These are phyloP conservation scores for Candida morakotiae DNA, from an alignment of 805 yeast species.

Conservation along the genomic window DNA sequence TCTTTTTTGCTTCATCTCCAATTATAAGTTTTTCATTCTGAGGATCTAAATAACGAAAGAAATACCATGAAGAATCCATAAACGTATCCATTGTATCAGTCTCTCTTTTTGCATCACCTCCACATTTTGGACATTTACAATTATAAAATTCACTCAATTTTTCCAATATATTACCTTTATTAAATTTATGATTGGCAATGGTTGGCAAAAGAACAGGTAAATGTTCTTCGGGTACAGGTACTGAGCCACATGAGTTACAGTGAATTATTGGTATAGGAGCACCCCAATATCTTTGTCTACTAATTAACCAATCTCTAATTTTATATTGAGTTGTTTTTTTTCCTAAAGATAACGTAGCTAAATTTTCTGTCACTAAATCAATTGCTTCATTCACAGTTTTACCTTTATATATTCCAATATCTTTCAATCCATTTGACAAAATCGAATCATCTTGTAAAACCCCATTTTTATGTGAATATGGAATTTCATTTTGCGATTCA, in stretches of 20 bases:
- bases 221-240: constrained; percentile 85
- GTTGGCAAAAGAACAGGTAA: constrained; percentile 81
- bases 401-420: constrained; percentile 45
- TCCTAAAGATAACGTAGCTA: constrained; percentile 44
- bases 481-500: constrained; percentile 26
- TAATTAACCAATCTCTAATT: constrained; percentile 89
- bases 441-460: constrained; percentile 25
- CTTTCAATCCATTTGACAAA: constrained; percentile 20
- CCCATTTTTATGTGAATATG: constrained; percentile 49
- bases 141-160: constrained; percentile 64
- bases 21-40: constrained; percentile 57
- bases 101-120: constrained; percentile 60
- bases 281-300: constrained; percentile 97
- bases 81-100: constrained; percentile 99
- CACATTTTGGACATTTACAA: constrained; percentile 79
- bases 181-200: constrained; percentile 48
- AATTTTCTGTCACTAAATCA: constrained; percentile 34
- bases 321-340: constrained; percentile 48
- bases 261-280: constrained; percentile 96
- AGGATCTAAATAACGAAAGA: constrained; percentile 77
- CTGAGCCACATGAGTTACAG: constrained; percentile 81
- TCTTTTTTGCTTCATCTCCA: constrained; percentile 22
- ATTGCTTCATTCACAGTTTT: constrained; percentile 50
- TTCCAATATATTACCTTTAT: constrained; percentile 63
- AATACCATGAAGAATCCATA: constrained; percentile 97